phyloP scores from a whole-genome alignment of 495 filamentous ascomycete genomes.

The Penicillium desertorum region DNA sequence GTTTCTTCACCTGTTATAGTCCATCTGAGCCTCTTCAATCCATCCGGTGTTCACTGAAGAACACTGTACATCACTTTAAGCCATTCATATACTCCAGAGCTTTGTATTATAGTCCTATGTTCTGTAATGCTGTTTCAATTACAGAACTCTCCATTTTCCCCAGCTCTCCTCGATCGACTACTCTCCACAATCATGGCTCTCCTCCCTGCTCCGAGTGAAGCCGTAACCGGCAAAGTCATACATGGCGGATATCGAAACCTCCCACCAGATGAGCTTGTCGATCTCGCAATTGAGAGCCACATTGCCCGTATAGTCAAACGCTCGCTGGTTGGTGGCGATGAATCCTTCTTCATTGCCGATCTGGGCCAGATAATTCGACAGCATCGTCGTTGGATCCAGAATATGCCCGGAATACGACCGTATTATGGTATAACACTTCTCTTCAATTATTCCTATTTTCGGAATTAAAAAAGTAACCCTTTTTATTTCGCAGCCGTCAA shows the following conservation, averaged over 20 bases:
- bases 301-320: conserved; percentile 11
- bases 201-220: conserved; percentile 1
- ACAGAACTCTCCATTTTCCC: conserved; percentile 4
- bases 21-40: conserved; percentile 2
- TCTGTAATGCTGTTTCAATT: conserved; percentile 12
- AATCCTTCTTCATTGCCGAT: conserved; percentile 32
- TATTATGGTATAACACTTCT: conserved; percentile 22
- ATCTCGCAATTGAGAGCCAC: conserved; percentile 20
- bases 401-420: conserved; percentile 22
- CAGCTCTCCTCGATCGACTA: conserved; percentile 6
- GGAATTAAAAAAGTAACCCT: background rate
- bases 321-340: conserved; percentile 16
- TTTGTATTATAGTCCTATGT: conserved; percentile 5
- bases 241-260: conserved; percentile 6
- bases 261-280: conserved; percentile 11
- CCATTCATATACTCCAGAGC: background rate
- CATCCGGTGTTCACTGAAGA: too few species aligned
- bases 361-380: conserved; percentile 20
- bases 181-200: conserved; percentile 13
- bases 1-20: background rate
- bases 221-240: background rate
- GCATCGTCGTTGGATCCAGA: conserved; percentile 13
- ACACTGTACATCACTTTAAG: background rate
- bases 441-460: background rate
- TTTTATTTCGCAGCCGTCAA: conserved; percentile 30